These are phyloP conservation scores for Scedosporium apiospermum DNA, from an alignment of 2,329 filamentous ascomycete species.

Conservation along the genomic window DNA sequence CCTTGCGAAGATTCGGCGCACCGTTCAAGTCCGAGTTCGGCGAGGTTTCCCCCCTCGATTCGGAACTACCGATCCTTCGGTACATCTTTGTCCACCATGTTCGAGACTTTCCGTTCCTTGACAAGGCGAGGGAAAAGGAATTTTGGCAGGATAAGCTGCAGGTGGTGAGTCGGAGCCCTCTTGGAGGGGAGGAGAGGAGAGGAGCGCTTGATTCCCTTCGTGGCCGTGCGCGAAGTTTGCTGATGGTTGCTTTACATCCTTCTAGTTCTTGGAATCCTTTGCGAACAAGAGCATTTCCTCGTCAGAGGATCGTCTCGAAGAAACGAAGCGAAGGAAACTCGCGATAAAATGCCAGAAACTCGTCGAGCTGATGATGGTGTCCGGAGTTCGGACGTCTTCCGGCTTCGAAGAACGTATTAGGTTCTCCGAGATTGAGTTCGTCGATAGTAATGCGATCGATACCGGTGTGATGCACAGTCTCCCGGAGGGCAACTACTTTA, in stretches of 20 bases:
- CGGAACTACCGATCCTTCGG: constrained; percentile 82
- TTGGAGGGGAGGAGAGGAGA: background rate
- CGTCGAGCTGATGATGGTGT: constrained; percentile 99
- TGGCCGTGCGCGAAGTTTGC: background rate
- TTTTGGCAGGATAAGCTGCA: constrained; percentile 99
- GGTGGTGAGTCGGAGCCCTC: constrained; percentile 50
- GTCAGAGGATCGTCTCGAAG: constrained; percentile 89
- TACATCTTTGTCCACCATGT: constrained; percentile 99
- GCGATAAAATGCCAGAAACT: constrained; percentile 90
- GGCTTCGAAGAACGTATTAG: constrained; percentile 96
- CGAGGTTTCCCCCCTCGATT: constrained; percentile 87
- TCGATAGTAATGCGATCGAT: constrained; percentile 87
- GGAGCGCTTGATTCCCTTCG: background rate
- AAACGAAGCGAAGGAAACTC: constrained; percentile 89
- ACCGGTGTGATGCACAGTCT: constrained; percentile 78
- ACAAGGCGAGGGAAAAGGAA: constrained; percentile 95
- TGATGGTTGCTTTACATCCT: background rate
- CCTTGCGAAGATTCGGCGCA: constrained; percentile 87
- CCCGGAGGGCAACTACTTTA: constrained; percentile 84
- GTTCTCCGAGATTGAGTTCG: constrained; percentile 93
- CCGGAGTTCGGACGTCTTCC: constrained; percentile 86
- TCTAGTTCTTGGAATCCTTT: constrained; percentile 89
- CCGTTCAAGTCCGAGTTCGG: constrained; percentile 89
- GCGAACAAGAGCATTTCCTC: constrained; percentile 95
- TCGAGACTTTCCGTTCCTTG: constrained; percentile 93